Percentiles rank a stretch among this genome's conserved stretches.
Conservation (phyloP, 441 rosid species). For the Bocquillonia castaneifolia region DNA sequence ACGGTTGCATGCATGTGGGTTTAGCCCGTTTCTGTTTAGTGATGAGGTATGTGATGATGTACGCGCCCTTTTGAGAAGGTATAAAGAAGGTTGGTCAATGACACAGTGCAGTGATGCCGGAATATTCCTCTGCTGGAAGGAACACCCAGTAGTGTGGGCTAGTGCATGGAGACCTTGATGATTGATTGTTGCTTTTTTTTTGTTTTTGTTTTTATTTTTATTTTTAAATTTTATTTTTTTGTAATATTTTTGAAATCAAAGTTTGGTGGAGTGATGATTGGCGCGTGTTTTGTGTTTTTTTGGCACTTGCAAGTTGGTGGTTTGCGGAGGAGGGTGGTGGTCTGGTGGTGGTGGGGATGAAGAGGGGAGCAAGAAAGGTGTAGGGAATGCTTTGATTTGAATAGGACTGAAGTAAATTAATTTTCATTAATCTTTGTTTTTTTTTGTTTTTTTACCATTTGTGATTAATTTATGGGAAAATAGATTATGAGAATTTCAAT, state of each 20-base stretch:
- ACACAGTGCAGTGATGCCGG: constrained; percentile 57
- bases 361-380: constrained; percentile 1
- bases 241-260: constrained; percentile 5
- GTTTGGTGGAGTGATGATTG: constrained; percentile 26
- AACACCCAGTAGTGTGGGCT: constrained; percentile 90
- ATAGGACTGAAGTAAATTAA: constrained; percentile 25
- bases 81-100: constrained; percentile 88
- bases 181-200: constrained; percentile 4
- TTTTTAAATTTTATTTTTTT: neutral
- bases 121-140: constrained; percentile 86
- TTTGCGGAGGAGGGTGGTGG: constrained; percentile 6
- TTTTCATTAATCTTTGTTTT: constrained; percentile 22
- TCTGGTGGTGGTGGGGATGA: constrained; percentile 8
- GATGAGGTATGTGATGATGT: constrained; percentile 91
- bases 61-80: constrained; percentile 80
- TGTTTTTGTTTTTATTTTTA: neutral
- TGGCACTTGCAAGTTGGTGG: constrained; percentile 35
- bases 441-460: constrained; percentile 20
- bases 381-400: constrained; percentile 32
- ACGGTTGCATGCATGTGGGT: constrained; percentile 52
- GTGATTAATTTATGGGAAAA: constrained; percentile 21
- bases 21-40: constrained; percentile 43
- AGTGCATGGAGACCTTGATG: constrained; percentile 80
- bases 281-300: constrained; percentile 45
- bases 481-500: constrained; percentile 1